Conservation (phyloP, 2,329 filamentous ascomycete species). For the Penicillium expansum region DNA sequence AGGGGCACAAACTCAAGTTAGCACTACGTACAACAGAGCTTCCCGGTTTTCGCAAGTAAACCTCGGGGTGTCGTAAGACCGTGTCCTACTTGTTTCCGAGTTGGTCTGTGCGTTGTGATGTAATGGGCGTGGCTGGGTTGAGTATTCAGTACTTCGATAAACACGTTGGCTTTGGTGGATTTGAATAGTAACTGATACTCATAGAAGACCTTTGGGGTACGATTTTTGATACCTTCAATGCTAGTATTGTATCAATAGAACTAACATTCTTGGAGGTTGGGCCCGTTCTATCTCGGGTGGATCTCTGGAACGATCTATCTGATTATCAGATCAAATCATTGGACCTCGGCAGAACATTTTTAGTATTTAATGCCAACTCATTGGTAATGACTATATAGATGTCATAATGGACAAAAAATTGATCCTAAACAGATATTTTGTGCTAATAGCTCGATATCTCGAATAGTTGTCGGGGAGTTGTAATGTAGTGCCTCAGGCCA, state of each 20-base stretch:
- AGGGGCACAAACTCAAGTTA: not conserved
- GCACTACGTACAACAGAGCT: not conserved
- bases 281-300: not conserved
- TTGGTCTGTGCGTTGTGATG: conserved; percentile 11
- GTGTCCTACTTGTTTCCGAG: not conserved
- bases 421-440: not conserved
- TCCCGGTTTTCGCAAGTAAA: conserved; percentile 3
- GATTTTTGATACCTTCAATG: not conserved
- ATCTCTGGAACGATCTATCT: not conserved
- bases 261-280: not conserved
- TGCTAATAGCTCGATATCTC: not conserved
- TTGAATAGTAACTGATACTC: not conserved
- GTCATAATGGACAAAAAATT: not conserved
- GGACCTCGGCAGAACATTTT: not conserved
- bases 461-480: not conserved
- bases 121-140: not conserved
- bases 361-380: not conserved
- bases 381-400: too few species aligned
- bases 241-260: not conserved
- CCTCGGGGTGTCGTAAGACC: conserved; percentile 2
- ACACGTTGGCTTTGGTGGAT: not conserved
- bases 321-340: conserved; percentile 1
- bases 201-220: not conserved
- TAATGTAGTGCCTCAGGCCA: conserved; percentile 1
- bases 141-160: not conserved